Evolutionary conservation across 2,329 filamentous ascomycete genomes (phyloP).

Genomic region (Beauveria medogensis): DNA sequence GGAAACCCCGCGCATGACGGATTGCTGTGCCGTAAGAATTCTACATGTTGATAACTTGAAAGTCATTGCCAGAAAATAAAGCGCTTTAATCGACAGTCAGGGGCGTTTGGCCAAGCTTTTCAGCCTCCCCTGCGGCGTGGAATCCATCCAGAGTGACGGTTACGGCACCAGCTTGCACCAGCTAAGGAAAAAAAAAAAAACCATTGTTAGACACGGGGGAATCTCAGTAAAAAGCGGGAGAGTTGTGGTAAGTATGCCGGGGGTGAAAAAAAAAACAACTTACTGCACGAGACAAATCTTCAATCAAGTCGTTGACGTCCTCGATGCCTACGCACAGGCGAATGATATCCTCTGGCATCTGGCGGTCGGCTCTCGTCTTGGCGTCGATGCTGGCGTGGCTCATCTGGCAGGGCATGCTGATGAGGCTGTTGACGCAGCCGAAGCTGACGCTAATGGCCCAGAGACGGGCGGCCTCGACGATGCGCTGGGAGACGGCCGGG

Average conservation of each 20-base stretch:
- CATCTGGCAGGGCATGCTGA: slow-evolving; percentile 99
- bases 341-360: slow-evolving; percentile 96
- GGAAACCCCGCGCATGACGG: not conserved
- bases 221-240: too few relatives aligned
- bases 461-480: slow-evolving; percentile 84
- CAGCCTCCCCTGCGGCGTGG: slow-evolving; percentile 44
- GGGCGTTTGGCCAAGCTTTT: slow-evolving; percentile 25
- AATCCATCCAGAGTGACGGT: slow-evolving; percentile 79
- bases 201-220: slow-evolving; percentile 17
- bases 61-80: not conserved
- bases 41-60: slow-evolving; percentile 1
- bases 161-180: slow-evolving; percentile 91
- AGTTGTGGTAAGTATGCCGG: not conserved
- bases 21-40: slow-evolving; percentile 6
- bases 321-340: slow-evolving; percentile 94
- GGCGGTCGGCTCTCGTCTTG: slow-evolving; percentile 79
- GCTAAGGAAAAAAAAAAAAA: slow-evolving; percentile 33
- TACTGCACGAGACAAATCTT: slow-evolving; percentile 86
- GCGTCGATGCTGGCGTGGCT: slow-evolving; percentile 97
- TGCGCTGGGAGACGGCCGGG: slow-evolving; percentile 72
- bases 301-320: slow-evolving; percentile 82
- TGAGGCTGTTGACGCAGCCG: slow-evolving; percentile 95
- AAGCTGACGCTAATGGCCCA: slow-evolving; percentile 98
- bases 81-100: slow-evolving; percentile 16
- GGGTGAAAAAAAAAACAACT: slow-evolving; percentile 35